Evolutionary conservation across 2,329 filamentous ascomycete species (phyloP), one percentile per base, ranked within the genome.

Genomic region (Ceratocystis cubensis): DNA sequence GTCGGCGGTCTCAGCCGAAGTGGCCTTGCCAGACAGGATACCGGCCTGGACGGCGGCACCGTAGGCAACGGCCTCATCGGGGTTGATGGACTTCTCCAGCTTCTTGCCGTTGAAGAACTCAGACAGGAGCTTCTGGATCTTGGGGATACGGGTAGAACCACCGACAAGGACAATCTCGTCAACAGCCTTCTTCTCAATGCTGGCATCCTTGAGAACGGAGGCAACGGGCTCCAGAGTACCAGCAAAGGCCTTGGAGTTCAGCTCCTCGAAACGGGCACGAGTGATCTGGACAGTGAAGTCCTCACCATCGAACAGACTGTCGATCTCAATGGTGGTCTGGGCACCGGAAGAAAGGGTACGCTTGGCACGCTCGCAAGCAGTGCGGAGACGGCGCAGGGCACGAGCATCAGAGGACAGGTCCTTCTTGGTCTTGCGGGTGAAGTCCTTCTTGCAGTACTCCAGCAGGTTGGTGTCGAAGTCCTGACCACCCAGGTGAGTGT

Each of bases 91-190:
- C 85, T 96, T 97, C 86, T 97, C 93, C 72, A 96, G 90, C 88
- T 99, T 96, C 91, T 99, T 99, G 80, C 92, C 92, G 78, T 95
- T 89, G 82, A 99, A 99, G 86, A 92, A 96, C 80, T 99, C 94
- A 81, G 88, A 92, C 72, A 99, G 87, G 72, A 99, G 88, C 86
- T 97, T 97, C 88, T 99, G 94, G 78, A 99, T 96, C 78, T 88
- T 87, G 75, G 94, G 94, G 73, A 99, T 99, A 91, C 94, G 94
- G 75, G 94, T 99, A 70, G 92, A 96, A 73, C 94, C 94, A 86
- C 94, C 94, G 75, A 99, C 94, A 75, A 99, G 89, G 74, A 99
- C 94, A 72, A 99, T 96, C 84, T 99, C 94, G 76, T 97, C 91
- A 74, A 99, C 93, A 75, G 85, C 88, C 78, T 78, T 84, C 89